phyloP scores from a whole-genome alignment of 306 rosid genomes.

The Medicago ruthenica region DNA sequence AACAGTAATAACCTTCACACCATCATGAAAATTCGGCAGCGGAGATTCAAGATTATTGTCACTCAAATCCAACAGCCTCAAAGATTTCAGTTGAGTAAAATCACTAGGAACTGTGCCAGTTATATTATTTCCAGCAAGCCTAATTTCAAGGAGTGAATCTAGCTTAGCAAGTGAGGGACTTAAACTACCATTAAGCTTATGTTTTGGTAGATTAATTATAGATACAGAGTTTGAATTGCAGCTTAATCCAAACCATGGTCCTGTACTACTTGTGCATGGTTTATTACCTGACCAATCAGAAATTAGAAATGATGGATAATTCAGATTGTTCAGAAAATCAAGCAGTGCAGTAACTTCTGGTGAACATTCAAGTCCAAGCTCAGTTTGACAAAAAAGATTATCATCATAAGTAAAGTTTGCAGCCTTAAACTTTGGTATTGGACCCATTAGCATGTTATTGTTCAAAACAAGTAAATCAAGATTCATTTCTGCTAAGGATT shows the following conservation, averaged over 20 bases:
- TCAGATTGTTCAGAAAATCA: conserved; percentile 64
- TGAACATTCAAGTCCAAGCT: conserved; percentile 68
- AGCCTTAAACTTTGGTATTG: conserved; percentile 73
- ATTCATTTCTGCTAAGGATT: conserved; percentile 60
- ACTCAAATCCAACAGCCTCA: conserved; percentile 70
- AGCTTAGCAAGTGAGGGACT: conserved; percentile 76
- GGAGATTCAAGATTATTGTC: conserved; percentile 72
- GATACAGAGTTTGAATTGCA: conserved; percentile 65
- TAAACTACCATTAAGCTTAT: conserved; percentile 62
- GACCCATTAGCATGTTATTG: conserved; percentile 77
- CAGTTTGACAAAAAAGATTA: conserved; percentile 67
- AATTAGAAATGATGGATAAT: conserved; percentile 65
- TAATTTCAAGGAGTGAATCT: conserved; percentile 64
- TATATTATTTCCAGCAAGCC: conserved; percentile 63
- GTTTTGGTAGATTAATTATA: conserved; percentile 69
- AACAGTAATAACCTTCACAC: conserved; percentile 49
- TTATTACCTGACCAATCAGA: conserved; percentile 78
- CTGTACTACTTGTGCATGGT: conserved; percentile 57
- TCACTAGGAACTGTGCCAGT: conserved; percentile 62
- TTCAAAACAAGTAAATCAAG: conserved; percentile 67
- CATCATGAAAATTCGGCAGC: conserved; percentile 58
- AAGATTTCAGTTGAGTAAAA: conserved; percentile 53
- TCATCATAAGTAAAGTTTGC: conserved; percentile 52
- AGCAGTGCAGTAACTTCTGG: conserved; percentile 61
- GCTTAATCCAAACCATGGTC: conserved; percentile 76